A percentile compares a stretch with the other conserved stretches of the same genome.
Evolutionary conservation across 164 flowering plant genomes (phyloP).

Genomic region (Buxus sempervirens): DNA sequence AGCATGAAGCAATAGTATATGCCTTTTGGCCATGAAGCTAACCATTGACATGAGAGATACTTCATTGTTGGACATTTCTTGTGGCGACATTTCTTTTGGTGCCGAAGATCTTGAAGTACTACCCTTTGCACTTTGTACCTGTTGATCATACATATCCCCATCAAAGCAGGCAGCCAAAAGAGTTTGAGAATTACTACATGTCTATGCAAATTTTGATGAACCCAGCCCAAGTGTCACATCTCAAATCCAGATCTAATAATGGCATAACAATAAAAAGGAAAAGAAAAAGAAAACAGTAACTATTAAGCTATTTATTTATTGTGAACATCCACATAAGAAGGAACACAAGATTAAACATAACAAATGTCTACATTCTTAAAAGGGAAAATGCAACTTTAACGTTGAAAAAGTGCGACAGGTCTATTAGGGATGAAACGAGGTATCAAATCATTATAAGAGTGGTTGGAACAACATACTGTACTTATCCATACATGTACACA

Average conservation of each 20-base stretch:
- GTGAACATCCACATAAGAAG: background rate
- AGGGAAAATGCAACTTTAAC: background rate
- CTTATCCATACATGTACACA: background rate
- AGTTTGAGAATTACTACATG: conserved; percentile 1
- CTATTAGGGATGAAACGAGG: background rate
- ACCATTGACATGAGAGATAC: conserved; percentile 22
- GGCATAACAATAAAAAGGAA: too few species aligned
- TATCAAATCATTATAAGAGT: background rate
- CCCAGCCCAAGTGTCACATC: background rate
- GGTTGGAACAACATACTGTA: background rate
- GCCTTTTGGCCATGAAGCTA: conserved; percentile 53
- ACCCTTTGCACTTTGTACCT: conserved; percentile 37
- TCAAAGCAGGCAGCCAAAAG: conserved; percentile 20
- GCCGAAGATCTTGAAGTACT: conserved; percentile 27
- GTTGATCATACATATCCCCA: conserved; percentile 24
- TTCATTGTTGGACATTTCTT: conserved; percentile 26
- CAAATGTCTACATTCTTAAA: too few species aligned
- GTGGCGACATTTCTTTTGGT: conserved; percentile 19
- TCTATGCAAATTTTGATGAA: background rate
- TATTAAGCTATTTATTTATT: background rate
- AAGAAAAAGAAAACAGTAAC: background rate
- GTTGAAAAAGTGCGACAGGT: background rate
- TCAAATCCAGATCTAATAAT: too few species aligned
- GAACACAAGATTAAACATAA: background rate
- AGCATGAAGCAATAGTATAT: conserved; percentile 92